phyloP scores from a whole-genome alignment of 2,329 filamentous ascomycete genomes.

The Dactylellina cionopaga region DNA sequence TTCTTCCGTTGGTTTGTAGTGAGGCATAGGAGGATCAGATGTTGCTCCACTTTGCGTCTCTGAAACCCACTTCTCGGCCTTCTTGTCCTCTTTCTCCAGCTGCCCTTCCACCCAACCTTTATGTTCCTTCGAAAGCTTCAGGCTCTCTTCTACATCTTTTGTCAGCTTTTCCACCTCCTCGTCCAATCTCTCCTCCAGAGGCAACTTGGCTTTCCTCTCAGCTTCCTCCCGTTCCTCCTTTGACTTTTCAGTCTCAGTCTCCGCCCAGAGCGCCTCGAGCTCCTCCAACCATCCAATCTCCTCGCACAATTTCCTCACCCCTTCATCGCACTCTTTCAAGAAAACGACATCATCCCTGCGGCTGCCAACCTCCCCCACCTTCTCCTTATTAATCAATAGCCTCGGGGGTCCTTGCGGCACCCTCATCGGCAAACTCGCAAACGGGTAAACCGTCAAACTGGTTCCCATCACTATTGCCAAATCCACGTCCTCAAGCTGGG shows the following conservation, averaged over 20 bases:
- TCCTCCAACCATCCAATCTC: conserved; percentile 87
- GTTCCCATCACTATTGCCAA: conserved; percentile 88
- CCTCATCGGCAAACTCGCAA: conserved; percentile 79
- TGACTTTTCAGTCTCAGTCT: conserved; percentile 61
- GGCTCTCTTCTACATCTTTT: conserved; percentile 58
- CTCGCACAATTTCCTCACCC: conserved; percentile 79
- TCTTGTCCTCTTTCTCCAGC: conserved; percentile 24
- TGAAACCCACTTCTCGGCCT: background rate
- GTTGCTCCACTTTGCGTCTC: background rate
- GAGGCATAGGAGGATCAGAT: conserved; percentile 18
- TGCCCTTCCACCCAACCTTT: conserved; percentile 31
- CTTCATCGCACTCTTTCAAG: conserved; percentile 83
- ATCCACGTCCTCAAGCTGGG: conserved; percentile 72
- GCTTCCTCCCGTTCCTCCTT: conserved; percentile 63
- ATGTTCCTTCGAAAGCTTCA: conserved; percentile 54
- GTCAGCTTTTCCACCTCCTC: conserved; percentile 60
- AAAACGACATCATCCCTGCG: conserved; percentile 84
- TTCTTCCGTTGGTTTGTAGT: conserved; percentile 8
- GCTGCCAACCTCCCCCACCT: conserved; percentile 79
- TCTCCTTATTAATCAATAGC: conserved; percentile 86
- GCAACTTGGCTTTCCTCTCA: conserved; percentile 32
- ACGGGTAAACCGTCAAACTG: conserved; percentile 86
- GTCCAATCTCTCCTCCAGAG: conserved; percentile 55
- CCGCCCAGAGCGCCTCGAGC: conserved; percentile 76
- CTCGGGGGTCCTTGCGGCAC: conserved; percentile 73